These are phyloP conservation scores for Yamadazyma akitaensis DNA, from an alignment of 805 yeast genomes.

Conservation along the genomic window DNA sequence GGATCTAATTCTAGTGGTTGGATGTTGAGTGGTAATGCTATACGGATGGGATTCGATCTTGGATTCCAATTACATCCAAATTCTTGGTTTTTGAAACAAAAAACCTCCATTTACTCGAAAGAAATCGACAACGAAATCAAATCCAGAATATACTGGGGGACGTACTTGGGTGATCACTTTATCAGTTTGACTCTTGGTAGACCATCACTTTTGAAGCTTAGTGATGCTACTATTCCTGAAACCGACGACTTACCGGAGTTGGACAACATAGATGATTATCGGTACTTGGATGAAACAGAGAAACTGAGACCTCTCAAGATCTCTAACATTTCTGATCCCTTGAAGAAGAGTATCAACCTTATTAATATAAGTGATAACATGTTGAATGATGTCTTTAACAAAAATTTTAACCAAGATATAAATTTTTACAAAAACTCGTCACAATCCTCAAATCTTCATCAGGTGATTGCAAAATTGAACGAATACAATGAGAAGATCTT, in stretches of 20 bases:
- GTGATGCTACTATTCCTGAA: conserved; percentile 60
- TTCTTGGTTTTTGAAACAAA: conserved; percentile 50
- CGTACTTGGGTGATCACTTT: conserved; percentile 62
- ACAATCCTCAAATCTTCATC: conserved; percentile 42
- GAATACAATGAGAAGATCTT: conserved; percentile 50
- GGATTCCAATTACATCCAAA: conserved; percentile 62
- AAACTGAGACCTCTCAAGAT: conserved; percentile 16
- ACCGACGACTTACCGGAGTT: conserved; percentile 58
- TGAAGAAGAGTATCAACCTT: conserved; percentile 40
- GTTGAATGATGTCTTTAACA: conserved; percentile 44
- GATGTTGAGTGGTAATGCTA: conserved; percentile 61
- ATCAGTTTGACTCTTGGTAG: conserved; percentile 58
- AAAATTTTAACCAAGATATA: conserved; percentile 28
- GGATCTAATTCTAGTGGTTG: conserved; percentile 59
- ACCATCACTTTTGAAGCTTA: conserved; percentile 51
- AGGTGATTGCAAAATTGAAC: conserved; percentile 35
- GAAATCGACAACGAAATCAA: conserved; percentile 52
- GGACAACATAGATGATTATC: conserved; percentile 59
- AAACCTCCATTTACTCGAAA: conserved; percentile 35
- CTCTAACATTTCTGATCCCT: conserved; percentile 42
- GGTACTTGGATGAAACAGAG: conserved; percentile 30
- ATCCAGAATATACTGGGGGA: conserved; percentile 64
- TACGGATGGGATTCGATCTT: conserved; percentile 62
- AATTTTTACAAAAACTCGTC: conserved; percentile 16
- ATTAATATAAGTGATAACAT: conserved; percentile 44